These are phyloP conservation scores for Coniochaeta prunicola DNA, from an alignment of 2,329 filamentous ascomycete species.

Conservation along the genomic window DNA sequence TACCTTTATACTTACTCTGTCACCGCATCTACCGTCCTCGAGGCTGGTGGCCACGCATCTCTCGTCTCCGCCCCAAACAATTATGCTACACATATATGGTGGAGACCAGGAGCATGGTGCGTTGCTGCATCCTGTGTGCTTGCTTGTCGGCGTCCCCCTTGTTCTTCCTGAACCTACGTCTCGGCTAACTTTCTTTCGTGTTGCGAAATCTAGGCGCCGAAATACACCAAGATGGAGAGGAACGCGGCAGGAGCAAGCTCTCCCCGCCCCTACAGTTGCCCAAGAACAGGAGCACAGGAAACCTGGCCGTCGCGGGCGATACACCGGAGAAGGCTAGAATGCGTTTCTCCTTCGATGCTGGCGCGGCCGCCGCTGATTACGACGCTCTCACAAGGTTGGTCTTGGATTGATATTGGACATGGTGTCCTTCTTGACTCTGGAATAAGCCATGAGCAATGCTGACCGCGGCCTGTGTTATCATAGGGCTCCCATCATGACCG, in stretches of 20 bases:
- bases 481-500: conserved; percentile 75
- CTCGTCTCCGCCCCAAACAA: conserved; percentile 19
- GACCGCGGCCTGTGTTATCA: conserved; percentile 12
- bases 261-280: conserved; percentile 44
- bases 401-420: conserved; percentile 7
- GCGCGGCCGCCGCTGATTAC: conserved; percentile 52
- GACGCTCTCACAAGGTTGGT: conserved; percentile 70
- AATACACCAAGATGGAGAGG: conserved; percentile 26
- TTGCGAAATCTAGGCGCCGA: conserved; percentile 28
- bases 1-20: not conserved
- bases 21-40: conserved; percentile 1
- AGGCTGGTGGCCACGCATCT: conserved; percentile 4
- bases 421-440: conserved; percentile 6
- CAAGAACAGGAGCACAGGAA: conserved; percentile 61
- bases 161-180: not conserved
- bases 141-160: not conserved
- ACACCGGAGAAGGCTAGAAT: conserved; percentile 52
- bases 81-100: conserved; percentile 37
- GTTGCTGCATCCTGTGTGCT: conserved; percentile 6
- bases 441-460: conserved; percentile 11
- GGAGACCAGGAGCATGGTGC: conserved; percentile 34
- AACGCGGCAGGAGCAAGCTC: conserved; percentile 38
- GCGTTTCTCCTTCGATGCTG: conserved; percentile 72
- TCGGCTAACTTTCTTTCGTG: not conserved
- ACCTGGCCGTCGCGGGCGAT: conserved; percentile 43